Evolutionary conservation across 1,139 yeast species (phyloP), one percentile per base, ranked within the genome.

Genomic region (Protomyces gravidus): DNA sequence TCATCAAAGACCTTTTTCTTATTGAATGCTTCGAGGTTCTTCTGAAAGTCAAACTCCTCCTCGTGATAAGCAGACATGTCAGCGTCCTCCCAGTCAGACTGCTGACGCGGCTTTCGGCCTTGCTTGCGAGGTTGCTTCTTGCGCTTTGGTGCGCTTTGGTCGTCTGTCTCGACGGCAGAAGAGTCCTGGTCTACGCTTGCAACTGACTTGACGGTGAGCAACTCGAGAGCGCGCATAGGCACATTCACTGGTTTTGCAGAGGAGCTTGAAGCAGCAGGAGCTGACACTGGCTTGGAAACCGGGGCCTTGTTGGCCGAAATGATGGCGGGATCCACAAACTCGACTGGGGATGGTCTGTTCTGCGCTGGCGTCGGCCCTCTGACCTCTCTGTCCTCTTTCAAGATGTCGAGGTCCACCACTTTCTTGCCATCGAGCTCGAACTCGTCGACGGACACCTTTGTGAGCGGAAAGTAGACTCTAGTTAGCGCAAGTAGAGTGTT

Each of bases 31-130:
- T 36, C 42, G 3, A 36, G 42, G 21, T 36, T 36, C 42, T 36
- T 36, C 3, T 36, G 42, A 15, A 36, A 36, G 9, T 36, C 42
- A 36, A 36, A 36, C 19, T 36, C 42, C 9, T 36, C 42, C 21
- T 36, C 42, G 42, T 36, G 42, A 36, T 36, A 36, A 2, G 42
- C 42, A n/a, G 42, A 36, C 42, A 36, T 36, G 25, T 36, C 42
- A 9, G 42, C 42, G 17, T 36, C 42, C 19, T 36, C 42, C 42
- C 42, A 36, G 9, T 36, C 42, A 5, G 42, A 36, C n/a, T 19
- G 42, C 21, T 19, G 42, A 15, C 42, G 17, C 19, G 42, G 11
- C 19, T 36, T 36, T 6, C 42, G 42, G 9, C 7, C 7, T 23
- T n/a, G 42, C 19, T 17, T 36, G 3, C 42, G 42, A 2, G 42